Conservation (phyloP, 345 rosid genomes). For the Heritiera fomes region DNA sequence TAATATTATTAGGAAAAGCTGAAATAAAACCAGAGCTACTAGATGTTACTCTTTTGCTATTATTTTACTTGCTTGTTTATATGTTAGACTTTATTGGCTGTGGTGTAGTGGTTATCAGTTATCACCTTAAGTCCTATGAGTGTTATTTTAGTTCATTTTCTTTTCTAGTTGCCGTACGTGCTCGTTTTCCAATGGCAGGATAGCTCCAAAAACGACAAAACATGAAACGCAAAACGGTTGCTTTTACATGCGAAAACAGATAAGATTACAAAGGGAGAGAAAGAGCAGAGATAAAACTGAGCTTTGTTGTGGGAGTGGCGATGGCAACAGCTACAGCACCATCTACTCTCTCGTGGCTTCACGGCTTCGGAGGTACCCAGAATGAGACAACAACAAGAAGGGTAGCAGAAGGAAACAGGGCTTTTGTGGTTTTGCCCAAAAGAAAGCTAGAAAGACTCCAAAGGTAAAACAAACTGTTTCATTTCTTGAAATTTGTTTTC, state of each 20-base stretch:
- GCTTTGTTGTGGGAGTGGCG: not conserved
- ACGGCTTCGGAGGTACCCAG: slow-evolving; percentile 38
- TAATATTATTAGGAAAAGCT: too few species aligned
- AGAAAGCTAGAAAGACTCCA: slow-evolving; percentile 73
- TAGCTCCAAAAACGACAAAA: not conserved
- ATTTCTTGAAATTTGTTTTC: slow-evolving; percentile 16
- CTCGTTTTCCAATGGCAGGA: too few species aligned
- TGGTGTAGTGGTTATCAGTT: too few species aligned
- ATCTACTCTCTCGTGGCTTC: slow-evolving; percentile 51
- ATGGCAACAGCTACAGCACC: slow-evolving; percentile 40
- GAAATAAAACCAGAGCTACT: too few species aligned
- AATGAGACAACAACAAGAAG: slow-evolving; percentile 47
- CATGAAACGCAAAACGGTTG: not conserved
- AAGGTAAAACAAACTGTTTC: slow-evolving; percentile 45
- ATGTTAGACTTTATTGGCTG: not conserved
- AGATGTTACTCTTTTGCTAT: too few species aligned
- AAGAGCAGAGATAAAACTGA: not conserved
- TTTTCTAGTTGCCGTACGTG: too few species aligned
- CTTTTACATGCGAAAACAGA: not conserved
- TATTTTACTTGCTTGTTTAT: too few species aligned
- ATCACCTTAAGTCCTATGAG: too few species aligned
- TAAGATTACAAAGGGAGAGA: slow-evolving; percentile 15
- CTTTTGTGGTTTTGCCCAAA: slow-evolving; percentile 43
- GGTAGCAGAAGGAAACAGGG: slow-evolving; percentile 37
- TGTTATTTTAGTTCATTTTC: too few species aligned